phyloP scores from a whole-genome alignment of 352 stramenopile genomes.

The Pythium oligandrum region DNA sequence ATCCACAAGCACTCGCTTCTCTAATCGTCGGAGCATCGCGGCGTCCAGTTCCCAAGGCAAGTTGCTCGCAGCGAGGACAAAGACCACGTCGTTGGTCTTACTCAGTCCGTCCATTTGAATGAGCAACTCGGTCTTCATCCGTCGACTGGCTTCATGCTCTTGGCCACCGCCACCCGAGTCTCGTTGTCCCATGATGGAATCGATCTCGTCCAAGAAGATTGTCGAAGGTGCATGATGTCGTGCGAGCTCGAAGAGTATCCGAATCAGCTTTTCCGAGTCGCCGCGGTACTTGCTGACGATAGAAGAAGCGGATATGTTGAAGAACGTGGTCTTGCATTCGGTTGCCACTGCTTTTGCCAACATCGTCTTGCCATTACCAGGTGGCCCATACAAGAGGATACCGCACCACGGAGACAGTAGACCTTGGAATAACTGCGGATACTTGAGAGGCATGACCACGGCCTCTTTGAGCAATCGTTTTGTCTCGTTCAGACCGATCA shows the following conservation, averaged over 20 bases:
- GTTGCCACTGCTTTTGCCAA: slow-evolving; percentile 81
- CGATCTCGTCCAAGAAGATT: slow-evolving; percentile 86
- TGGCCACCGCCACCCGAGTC: slow-evolving; percentile 64
- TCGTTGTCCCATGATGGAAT: slow-evolving; percentile 88
- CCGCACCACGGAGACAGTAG: slow-evolving; percentile 89
- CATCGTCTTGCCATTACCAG: slow-evolving; percentile 88
- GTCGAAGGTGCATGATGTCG: slow-evolving; percentile 80
- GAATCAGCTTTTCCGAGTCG: slow-evolving; percentile 85
- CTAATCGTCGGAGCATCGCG: slow-evolving; percentile 75
- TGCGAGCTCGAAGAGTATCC: slow-evolving; percentile 81
- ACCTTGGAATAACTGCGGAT: slow-evolving; percentile 93
- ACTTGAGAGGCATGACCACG: slow-evolving; percentile 94
- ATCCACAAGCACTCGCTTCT: slow-evolving; percentile 81
- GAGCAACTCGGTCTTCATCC: slow-evolving; percentile 85
- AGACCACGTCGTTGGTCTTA: slow-evolving; percentile 79
- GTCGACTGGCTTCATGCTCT: slow-evolving; percentile 80
- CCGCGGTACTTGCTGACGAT: slow-evolving; percentile 86
- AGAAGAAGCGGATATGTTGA: slow-evolving; percentile 85
- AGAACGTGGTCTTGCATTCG: slow-evolving; percentile 85
- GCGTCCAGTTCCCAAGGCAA: slow-evolving; percentile 77
- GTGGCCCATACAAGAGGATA: slow-evolving; percentile 84
- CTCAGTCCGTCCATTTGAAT: slow-evolving; percentile 85
- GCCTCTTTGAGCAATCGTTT: slow-evolving; percentile 94
- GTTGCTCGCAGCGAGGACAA: slow-evolving; percentile 79
- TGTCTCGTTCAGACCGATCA: slow-evolving; percentile 87